These are phyloP conservation scores for Colletotrichum sp. DNA, from an alignment of 2,329 filamentous ascomycete species.

Conservation along the genomic window DNA sequence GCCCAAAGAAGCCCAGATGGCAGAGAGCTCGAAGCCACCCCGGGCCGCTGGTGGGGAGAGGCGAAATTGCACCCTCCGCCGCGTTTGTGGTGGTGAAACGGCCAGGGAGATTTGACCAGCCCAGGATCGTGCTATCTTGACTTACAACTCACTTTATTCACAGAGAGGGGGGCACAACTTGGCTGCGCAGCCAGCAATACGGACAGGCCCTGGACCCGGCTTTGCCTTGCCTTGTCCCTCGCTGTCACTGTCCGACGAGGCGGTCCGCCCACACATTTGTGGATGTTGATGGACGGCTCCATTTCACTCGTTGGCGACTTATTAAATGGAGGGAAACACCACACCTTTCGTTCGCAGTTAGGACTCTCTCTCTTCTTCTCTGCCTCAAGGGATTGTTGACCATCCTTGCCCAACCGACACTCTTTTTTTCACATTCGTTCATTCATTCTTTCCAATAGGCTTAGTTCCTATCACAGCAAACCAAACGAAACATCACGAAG, in stretches of 20 bases:
- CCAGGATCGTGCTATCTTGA: constrained; percentile 5
- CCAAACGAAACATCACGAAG: not conserved
- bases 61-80: constrained; percentile 19
- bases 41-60: constrained; percentile 5
- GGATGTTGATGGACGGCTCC: not conserved
- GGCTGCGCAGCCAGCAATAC: not conserved
- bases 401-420: constrained; percentile 18
- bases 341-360: not conserved
- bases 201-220: not conserved
- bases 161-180: not conserved
- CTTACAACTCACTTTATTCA: not conserved
- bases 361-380: not conserved
- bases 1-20: not conserved
- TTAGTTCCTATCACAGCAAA: not conserved
- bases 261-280: constrained; percentile 1
- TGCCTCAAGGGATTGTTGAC: constrained; percentile 19
- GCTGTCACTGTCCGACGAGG: not conserved
- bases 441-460: constrained; percentile 10
- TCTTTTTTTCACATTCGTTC: constrained; percentile 15
- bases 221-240: not conserved
- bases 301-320: not conserved
- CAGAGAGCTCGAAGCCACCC: not conserved
- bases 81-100: constrained; percentile 19
- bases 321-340: constrained; percentile 11
- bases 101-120: constrained; percentile 19